Evolutionary conservation across 768 basidiomycete genomes (phyloP).

Genomic region (Lactifluus volemus): DNA sequence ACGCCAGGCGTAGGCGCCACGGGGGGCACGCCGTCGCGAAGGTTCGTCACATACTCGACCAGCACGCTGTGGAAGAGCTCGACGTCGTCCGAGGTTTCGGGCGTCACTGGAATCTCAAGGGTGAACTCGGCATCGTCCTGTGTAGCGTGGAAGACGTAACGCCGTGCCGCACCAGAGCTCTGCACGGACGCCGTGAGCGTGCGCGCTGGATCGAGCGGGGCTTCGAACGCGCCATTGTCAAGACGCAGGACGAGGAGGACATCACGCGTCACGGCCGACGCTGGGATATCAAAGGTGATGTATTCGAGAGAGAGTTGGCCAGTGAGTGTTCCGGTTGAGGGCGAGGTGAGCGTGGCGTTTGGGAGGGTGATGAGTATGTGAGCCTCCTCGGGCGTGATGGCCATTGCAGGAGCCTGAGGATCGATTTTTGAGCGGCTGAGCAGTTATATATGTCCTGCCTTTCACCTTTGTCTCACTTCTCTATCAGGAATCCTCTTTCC

Average conservation of each 20-base stretch:
- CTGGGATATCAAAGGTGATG: slow-evolving; percentile 9
- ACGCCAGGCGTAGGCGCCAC: neutral
- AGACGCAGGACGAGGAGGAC: slow-evolving; percentile 18
- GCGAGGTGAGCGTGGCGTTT: slow-evolving; percentile 12
- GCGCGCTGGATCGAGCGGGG: slow-evolving; percentile 16
- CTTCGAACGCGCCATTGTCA: slow-evolving; percentile 10
- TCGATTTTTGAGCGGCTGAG: neutral
- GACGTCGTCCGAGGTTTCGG: slow-evolving; percentile 1
- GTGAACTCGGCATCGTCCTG: slow-evolving; percentile 14
- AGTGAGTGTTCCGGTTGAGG: slow-evolving; percentile 4
- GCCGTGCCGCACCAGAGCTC: slow-evolving; percentile 2
- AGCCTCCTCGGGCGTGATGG: slow-evolving; percentile 6
- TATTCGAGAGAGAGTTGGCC: slow-evolving; percentile 16
- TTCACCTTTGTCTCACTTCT: too few relatives aligned
- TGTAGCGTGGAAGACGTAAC: slow-evolving; percentile 17
- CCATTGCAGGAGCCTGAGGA: neutral
- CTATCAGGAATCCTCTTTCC: too few relatives aligned
- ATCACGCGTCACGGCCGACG: neutral
- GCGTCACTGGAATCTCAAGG: slow-evolving; percentile 6
- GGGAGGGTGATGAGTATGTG: slow-evolving; percentile 16
- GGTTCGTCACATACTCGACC: slow-evolving; percentile 9
- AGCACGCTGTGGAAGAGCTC: slow-evolving; percentile 20
- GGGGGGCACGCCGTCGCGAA: neutral
- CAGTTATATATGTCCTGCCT: too few relatives aligned
- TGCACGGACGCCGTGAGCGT: slow-evolving; percentile 5